These are phyloP conservation scores for Isabelozyma heimii DNA, from an alignment of 805 yeast species.

Conservation along the genomic window DNA sequence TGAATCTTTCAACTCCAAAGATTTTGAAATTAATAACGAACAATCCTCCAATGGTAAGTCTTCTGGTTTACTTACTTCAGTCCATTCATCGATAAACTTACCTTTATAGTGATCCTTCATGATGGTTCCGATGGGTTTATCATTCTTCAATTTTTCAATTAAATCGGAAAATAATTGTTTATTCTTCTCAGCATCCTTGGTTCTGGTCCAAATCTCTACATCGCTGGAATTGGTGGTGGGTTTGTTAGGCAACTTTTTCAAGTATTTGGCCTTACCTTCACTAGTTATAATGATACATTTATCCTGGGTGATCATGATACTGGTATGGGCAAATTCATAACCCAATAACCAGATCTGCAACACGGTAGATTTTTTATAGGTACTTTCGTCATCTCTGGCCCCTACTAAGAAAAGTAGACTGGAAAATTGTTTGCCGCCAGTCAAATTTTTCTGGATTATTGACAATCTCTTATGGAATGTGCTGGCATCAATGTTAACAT, in stretches of 20 bases:
- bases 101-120: conserved; percentile 79
- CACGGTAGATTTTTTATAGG: conserved; percentile 83
- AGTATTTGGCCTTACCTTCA: conserved; percentile 79
- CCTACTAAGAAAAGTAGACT: conserved; percentile 67
- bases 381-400: conserved; percentile 82
- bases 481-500: conserved; percentile 52
- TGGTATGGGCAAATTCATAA: conserved; percentile 94
- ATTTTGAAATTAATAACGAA: conserved; percentile 48
- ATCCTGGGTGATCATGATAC: conserved; percentile 59
- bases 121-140: conserved; percentile 59
- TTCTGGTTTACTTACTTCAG: conserved; percentile 34
- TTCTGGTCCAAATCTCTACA: conserved; percentile 65
- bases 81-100: conserved; percentile 83
- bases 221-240: conserved; percentile 41
- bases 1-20: conserved; percentile 75
- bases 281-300: conserved; percentile 70
- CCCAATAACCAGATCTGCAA: conserved; percentile 91
- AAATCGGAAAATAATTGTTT: conserved; percentile 61
- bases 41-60: conserved; percentile 44
- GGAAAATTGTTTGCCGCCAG: conserved; percentile 14
- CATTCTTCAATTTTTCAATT: conserved; percentile 36
- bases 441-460: conserved; percentile 33
- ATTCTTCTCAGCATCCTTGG: conserved; percentile 79
- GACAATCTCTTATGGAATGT: conserved; percentile 54
- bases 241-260: conserved; percentile 52